Percentiles rank a stretch among this genome's conserved stretches.
These are phyloP conservation scores for Trypanosoma platydactyli DNA, from an alignment of 208 protist genomes.

Conservation along the genomic window DNA sequence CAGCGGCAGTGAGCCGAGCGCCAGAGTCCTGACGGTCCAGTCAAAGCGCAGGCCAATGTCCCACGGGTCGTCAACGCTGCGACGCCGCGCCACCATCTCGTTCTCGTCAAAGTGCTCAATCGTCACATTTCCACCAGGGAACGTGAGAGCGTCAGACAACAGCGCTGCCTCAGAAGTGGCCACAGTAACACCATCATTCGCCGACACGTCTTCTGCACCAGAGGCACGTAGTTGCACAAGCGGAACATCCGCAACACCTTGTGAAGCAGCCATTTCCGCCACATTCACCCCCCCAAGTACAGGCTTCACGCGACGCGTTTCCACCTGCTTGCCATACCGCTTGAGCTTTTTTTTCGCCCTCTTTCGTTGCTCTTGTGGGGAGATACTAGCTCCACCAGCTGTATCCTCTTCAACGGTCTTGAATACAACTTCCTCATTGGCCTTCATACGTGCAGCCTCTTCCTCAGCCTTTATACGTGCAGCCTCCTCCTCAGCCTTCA, in stretches of 20 bases:
- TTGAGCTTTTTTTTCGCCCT: slow-evolving; percentile 48
- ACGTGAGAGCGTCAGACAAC: slow-evolving; percentile 31
- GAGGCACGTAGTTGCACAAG: slow-evolving; percentile 22
- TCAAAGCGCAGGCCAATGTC: slow-evolving; percentile 73
- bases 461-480: slow-evolving; percentile 19
- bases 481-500: slow-evolving; percentile 13
- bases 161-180: slow-evolving; percentile 8
- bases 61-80: slow-evolving; percentile 59
- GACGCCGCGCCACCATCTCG: slow-evolving; percentile 63
- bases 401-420: neutral
- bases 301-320: slow-evolving; percentile 16
- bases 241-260: slow-evolving; percentile 28
- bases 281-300: slow-evolving; percentile 10
- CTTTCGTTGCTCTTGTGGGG: slow-evolving; percentile 8
- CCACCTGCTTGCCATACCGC: slow-evolving; percentile 41
- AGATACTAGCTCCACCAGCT: neutral
- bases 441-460: slow-evolving; percentile 9
- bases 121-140: slow-evolving; percentile 50
- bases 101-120: slow-evolving; percentile 63
- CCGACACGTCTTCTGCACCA: neutral
- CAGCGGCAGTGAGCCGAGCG: slow-evolving; percentile 53
- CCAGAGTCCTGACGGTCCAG: slow-evolving; percentile 63
- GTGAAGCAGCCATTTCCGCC: slow-evolving; percentile 6
- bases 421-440: slow-evolving; percentile 17
- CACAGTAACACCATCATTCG: neutral